These are phyloP conservation scores for Amaranthus tricolor DNA, from an alignment of 179 eudicot species.

Conservation along the genomic window DNA sequence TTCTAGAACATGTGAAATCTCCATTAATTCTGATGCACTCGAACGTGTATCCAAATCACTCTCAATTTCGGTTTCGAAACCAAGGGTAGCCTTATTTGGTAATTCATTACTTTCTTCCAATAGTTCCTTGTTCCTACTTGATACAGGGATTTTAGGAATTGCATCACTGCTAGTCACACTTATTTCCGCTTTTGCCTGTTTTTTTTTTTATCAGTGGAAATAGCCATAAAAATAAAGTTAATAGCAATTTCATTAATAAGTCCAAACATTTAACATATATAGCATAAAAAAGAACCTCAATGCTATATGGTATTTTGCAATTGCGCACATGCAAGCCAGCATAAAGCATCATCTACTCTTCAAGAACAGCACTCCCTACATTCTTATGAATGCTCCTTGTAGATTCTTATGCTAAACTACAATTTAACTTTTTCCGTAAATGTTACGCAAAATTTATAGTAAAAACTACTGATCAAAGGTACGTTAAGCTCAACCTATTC, in stretches of 20 bases:
- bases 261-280: not conserved
- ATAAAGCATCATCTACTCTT: not conserved
- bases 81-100: not conserved
- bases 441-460: too few species aligned
- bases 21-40: not conserved
- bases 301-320: not conserved
- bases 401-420: too few species aligned
- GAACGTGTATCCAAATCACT: slow-evolving; percentile 12
- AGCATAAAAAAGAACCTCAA: not conserved
- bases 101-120: not conserved
- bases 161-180: not conserved
- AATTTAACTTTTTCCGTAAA: too few species aligned
- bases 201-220: not conserved
- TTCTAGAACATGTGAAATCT: slow-evolving; percentile 16
- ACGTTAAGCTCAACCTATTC: too few species aligned
- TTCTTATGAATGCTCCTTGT: too few species aligned
- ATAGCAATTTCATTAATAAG: not conserved
- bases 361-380: not conserved
- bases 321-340: not conserved
- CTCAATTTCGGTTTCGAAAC: slow-evolving; percentile 1
- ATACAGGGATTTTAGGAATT: not conserved
- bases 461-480: too few species aligned
- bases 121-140: not conserved
- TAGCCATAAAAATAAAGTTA: not conserved
- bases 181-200: not conserved